Percentiles rank a stretch among this genome's conserved stretches.
Evolutionary conservation across 2,329 filamentous ascomycete species (phyloP).

Genomic region (Arachnomyces sp.): DNA sequence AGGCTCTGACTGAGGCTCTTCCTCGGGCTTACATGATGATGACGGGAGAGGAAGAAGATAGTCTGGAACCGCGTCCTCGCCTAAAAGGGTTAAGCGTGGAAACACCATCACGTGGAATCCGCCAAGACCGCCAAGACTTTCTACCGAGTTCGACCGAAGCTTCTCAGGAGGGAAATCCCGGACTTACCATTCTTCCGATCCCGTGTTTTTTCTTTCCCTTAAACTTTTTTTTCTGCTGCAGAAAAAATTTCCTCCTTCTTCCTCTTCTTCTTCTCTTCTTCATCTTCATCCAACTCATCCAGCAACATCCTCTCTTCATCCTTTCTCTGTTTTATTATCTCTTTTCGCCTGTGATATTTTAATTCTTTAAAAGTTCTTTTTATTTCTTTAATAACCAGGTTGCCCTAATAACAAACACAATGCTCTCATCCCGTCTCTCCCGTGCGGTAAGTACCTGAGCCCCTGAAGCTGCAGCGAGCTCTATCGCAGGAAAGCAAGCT

Average conservation of each 20-base stretch:
- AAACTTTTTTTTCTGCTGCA: conserved; percentile 13
- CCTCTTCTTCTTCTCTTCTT: conserved; percentile 25
- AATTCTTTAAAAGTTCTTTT: conserved; percentile 29
- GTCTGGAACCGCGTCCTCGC: not conserved
- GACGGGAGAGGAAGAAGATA: conserved; percentile 1
- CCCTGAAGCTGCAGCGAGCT: not conserved
- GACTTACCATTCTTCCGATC: conserved; percentile 15
- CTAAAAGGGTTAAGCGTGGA: not conserved
- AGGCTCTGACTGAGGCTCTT: conserved; percentile 1
- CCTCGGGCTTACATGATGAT: not conserved
- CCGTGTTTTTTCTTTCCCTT: conserved; percentile 5
- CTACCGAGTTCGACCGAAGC: conserved; percentile 29
- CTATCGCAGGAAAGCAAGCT: not conserved
- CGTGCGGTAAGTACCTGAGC: conserved; percentile 62
- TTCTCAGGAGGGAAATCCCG: conserved; percentile 16
- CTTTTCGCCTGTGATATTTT: conserved; percentile 20
- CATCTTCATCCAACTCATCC: conserved; percentile 13
- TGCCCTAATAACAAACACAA: conserved; percentile 41
- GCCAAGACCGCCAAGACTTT: conserved; percentile 17
- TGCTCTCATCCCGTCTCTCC: conserved; percentile 64
- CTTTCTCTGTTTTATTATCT: conserved; percentile 13
- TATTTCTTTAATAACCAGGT: conserved; percentile 14
- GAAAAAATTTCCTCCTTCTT: conserved; percentile 14
- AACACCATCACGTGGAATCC: not conserved
- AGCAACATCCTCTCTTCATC: conserved; percentile 13